These are phyloP conservation scores for Epichloe uncinata DNA, from an alignment of 2,329 filamentous ascomycete species.

Conservation along the genomic window DNA sequence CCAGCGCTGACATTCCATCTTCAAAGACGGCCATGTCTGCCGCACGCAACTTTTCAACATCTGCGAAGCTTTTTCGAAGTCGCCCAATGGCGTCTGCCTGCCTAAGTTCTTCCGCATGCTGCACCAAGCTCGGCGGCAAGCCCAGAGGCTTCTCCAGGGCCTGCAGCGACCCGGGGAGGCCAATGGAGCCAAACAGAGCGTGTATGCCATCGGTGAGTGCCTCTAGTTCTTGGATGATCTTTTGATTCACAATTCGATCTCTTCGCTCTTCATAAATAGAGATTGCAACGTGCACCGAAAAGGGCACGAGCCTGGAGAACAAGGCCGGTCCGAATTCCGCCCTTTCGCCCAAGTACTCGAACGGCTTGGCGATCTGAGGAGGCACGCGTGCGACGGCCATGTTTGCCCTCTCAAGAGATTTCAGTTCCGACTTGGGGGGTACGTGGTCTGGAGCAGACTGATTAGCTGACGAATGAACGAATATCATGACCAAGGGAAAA, in stretches of 20 bases:
- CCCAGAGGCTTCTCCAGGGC: slow-evolving; percentile 91
- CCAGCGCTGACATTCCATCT: slow-evolving; percentile 67
- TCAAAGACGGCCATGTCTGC: slow-evolving; percentile 67
- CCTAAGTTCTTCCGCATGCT: slow-evolving; percentile 86
- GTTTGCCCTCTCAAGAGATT: slow-evolving; percentile 69
- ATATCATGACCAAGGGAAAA: too few relatives aligned
- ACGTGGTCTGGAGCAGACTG: slow-evolving; percentile 46
- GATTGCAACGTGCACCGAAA: slow-evolving; percentile 86
- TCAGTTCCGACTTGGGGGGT: slow-evolving; percentile 83
- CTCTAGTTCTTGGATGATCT: slow-evolving; percentile 75
- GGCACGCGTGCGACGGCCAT: slow-evolving; percentile 77
- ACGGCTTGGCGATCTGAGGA: slow-evolving; percentile 67
- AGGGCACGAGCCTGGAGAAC: slow-evolving; percentile 86
- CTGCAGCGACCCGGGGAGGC: slow-evolving; percentile 83
- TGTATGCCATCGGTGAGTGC: slow-evolving; percentile 67
- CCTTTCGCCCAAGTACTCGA: slow-evolving; percentile 66
- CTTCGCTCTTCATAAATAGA: slow-evolving; percentile 90
- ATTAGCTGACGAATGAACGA: slow-evolving; percentile 15
- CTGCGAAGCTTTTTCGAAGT: slow-evolving; percentile 66
- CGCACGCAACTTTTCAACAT: slow-evolving; percentile 79
- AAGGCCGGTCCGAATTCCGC: slow-evolving; percentile 72
- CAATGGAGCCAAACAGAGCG: slow-evolving; percentile 65
- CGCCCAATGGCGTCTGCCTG: slow-evolving; percentile 77
- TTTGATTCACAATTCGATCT: slow-evolving; percentile 80
- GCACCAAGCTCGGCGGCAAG: slow-evolving; percentile 68